Base-by-base conservation (phyloP, 768 basidiomycete species). In the Clitopilus hobsonii region DNA sequence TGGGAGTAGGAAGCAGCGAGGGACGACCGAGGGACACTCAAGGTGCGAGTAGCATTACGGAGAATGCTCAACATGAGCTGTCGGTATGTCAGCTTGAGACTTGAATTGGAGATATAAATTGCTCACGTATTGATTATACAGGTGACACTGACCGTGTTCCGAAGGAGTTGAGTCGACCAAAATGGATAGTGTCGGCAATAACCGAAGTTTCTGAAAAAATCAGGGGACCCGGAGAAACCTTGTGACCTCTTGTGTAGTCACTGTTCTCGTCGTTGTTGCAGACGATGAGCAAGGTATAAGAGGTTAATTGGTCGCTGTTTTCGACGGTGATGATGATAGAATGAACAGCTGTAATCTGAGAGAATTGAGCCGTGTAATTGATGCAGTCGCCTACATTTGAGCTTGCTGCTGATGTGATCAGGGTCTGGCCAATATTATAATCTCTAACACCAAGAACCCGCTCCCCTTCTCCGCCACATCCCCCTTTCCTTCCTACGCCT, bases 401-500 rank as follows among this genome's bases (percentile, higher is more conserved):
- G n/a, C 41, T 45, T 45, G 41, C 41, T 45, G 41, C 41, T 45
- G 41, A 45, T 63, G 59, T 61, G 62, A 61, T 65, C 32, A 49
- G 41, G 22, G 41, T 45, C 41, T 45, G 41, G 41, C 41, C 41
- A 45, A 45, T 45, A 45, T 45, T 45, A 45, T 45, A 45, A 45
- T 45, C 41, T 45, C 41, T 25, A 22, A 53, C n/a, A n/a, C 55
- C 57, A 26, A 23, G 26, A 26, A 22, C 29, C 53, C 29, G 50
- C 51, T 38, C 54, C 56, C n/a, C 57, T 45, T 58, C 29, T 53
- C 47, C 25, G 28, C 53, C 52, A 29, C 60, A 59, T 65, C 60
- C 67, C 61, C 56, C 58, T 64, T 65, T 66, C 55, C 61, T 56
- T 60, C 54, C 20, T 45, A 18, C 22, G 41, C 47, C 57, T 49